A percentile compares a stretch with the other conserved stretches of the same genome.
phyloP scores from a whole-genome alignment of 176 grass and related monocot species.

The Bromus sterilis region DNA sequence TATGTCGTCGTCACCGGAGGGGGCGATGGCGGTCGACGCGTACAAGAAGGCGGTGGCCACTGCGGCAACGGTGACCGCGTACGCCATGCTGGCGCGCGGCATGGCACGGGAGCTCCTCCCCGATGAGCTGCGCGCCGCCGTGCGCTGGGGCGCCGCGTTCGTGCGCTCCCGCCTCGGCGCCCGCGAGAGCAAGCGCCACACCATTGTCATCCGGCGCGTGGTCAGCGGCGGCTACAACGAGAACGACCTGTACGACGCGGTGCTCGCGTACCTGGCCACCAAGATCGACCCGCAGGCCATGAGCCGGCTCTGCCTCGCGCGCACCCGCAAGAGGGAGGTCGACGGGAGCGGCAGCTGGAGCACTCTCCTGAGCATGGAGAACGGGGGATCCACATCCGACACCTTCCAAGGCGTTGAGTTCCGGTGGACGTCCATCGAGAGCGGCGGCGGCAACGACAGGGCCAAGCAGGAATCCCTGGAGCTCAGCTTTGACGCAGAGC shows the following conservation, averaged over 20 bases:
- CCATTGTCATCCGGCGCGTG: neutral
- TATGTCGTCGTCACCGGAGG: no score
- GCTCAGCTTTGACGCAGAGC: neutral
- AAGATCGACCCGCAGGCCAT: neutral
- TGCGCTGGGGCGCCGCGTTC: neutral
- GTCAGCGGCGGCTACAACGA: neutral
- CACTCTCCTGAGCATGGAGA: no score
- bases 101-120: neutral
- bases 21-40: no score
- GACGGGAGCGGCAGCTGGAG: no score
- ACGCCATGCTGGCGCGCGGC: neutral
- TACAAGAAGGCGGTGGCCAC: no score
- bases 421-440: no score
- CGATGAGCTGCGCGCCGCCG: neutral
- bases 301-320: neutral
- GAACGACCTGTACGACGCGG: neutral
- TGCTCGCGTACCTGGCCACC: neutral
- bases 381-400: no score
- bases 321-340: no score
- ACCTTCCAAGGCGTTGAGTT: no score
- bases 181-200: neutral
- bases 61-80: neutral
- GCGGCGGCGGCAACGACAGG: no score
- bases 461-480: neutral
- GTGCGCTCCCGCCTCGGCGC: neutral